These are phyloP conservation scores for Daldinia vernicosa DNA, from an alignment of 495 filamentous ascomycete genomes.

Conservation along the genomic window DNA sequence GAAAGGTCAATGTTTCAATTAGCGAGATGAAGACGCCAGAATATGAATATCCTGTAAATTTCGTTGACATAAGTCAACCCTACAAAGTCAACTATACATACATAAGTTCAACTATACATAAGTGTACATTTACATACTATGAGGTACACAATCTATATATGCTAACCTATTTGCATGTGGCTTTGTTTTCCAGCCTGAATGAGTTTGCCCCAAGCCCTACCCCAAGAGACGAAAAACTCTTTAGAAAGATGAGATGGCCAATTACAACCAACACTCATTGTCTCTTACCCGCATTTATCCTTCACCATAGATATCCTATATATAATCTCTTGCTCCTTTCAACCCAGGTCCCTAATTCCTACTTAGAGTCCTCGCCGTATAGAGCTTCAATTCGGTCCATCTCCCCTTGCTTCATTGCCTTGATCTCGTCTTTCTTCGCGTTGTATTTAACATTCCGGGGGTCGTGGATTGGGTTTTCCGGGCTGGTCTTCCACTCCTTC, in stretches of 20 bases:
- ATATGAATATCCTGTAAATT: neutral
- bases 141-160: no score
- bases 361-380: conserved; percentile 2
- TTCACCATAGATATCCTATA: neutral
- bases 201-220: neutral
- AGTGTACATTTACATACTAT: no score
- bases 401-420: conserved; percentile 71
- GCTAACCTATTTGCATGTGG: neutral
- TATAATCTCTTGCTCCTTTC: conserved; percentile 4
- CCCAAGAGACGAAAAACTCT: neutral
- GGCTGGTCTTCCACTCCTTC: no score
- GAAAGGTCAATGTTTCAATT: neutral
- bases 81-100: no score
- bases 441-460: conserved; percentile 60
- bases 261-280: no score
- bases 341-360: conserved; percentile 10
- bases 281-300: neutral
- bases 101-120: no score
- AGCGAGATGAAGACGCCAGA: neutral
- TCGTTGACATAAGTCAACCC: neutral
- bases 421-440: conserved; percentile 80
- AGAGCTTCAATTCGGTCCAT: conserved; percentile 72
- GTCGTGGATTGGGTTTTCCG: no score
- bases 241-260: neutral
- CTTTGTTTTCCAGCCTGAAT: neutral